phyloP scores from a whole-genome alignment of 139 green algal genomes.

The Chlamydomonas incerta region DNA sequence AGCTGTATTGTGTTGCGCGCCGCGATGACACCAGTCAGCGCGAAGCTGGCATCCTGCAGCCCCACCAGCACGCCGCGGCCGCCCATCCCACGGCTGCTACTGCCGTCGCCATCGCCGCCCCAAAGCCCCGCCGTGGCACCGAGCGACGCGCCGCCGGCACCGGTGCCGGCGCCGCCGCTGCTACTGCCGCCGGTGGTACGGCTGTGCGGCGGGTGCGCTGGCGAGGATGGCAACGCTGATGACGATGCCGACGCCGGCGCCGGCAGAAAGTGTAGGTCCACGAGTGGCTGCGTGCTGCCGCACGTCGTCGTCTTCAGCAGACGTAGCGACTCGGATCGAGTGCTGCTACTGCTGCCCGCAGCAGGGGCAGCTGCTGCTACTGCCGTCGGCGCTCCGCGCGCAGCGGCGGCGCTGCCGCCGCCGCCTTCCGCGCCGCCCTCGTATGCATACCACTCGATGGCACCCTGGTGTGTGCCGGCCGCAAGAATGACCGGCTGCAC shows the following conservation, averaged over 20 bases:
- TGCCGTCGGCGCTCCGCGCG: background rate
- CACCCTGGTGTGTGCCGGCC: background rate
- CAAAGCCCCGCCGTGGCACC: background rate
- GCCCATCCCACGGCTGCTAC: background rate
- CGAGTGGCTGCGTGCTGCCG: background rate
- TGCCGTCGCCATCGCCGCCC: background rate
- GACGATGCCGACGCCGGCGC: too few species aligned
- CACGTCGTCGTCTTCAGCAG: background rate
- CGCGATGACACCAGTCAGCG: background rate
- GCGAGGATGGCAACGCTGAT: background rate
- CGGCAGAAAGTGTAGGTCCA: slow-evolving; percentile 8
- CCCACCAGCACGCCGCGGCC: background rate
- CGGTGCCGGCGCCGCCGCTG: background rate
- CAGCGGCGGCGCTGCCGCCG: background rate
- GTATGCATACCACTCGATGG: background rate
- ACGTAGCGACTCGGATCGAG: background rate
- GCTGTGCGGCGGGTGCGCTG: too few species aligned
- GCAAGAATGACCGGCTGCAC: background rate
- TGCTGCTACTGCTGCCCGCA: too few species aligned
- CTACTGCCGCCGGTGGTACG: background rate
- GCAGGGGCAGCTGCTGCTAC: too few species aligned
- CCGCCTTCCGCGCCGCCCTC: background rate
- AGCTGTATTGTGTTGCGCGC: slow-evolving; percentile 16
- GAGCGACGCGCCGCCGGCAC: too few species aligned
- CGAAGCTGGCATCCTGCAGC: slow-evolving; percentile 4